Evolutionary conservation across 768 basidiomycete genomes (phyloP).

Genomic region (Lyophyllum atratum): DNA sequence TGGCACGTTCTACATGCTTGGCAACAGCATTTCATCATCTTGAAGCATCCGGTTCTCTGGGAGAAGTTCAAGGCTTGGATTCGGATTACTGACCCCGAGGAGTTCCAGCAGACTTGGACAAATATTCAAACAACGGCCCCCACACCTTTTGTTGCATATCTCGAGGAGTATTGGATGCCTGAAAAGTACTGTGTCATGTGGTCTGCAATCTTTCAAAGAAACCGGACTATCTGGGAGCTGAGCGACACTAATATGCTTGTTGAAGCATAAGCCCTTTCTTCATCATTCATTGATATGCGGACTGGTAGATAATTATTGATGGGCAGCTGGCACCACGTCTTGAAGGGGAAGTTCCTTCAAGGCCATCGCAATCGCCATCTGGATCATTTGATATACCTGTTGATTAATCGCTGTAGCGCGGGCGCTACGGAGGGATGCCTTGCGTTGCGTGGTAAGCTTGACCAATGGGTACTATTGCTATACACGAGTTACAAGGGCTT

Average conservation of each 20-base stretch:
- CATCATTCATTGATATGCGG: too few species aligned
- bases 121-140: conserved; percentile 14
- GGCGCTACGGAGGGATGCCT: too few species aligned
- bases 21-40: conserved; percentile 25
- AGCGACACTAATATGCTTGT: conserved; percentile 30
- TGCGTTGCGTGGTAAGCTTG: too few species aligned
- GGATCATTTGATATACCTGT: too few species aligned
- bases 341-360: too few species aligned
- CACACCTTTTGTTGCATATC: conserved; percentile 16
- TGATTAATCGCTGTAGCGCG: too few species aligned
- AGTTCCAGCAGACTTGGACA: conserved; percentile 20
- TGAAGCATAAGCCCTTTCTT: conserved; percentile 14
- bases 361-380: too few species aligned
- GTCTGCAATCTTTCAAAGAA: conserved; percentile 22
- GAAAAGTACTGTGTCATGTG: conserved; percentile 9
- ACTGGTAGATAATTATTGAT: too few species aligned
- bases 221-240: conserved; percentile 11
- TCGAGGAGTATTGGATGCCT: conserved; percentile 18
- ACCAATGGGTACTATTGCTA: too few species aligned
- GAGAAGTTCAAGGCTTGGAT: conserved; percentile 21
- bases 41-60: conserved; percentile 18
- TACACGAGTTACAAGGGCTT: too few species aligned
- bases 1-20: conserved; percentile 33
- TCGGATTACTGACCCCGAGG: conserved; percentile 9
- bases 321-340: too few species aligned